Conservation (phyloP, 2,329 filamentous ascomycete genomes). For the Zymoseptoria brevis region DNA sequence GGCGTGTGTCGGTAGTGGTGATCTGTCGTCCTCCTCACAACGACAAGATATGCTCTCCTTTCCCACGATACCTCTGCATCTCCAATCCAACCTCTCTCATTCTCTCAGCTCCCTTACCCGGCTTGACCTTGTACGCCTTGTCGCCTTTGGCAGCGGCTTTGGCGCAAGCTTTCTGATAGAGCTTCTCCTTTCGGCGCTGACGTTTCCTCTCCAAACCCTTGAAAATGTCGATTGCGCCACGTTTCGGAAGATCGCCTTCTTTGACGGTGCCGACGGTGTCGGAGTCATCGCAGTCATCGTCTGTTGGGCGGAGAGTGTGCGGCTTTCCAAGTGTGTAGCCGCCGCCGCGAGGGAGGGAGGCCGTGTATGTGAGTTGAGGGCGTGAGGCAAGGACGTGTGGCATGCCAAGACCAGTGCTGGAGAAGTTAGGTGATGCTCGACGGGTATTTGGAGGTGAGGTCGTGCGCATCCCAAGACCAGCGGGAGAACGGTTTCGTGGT, state of each 20-base stretch:
- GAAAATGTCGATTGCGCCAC: conserved; percentile 95
- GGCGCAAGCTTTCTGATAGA: conserved; percentile 80
- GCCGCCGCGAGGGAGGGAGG: conserved; percentile 75
- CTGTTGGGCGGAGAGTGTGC: conserved; percentile 24
- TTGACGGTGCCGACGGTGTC: conserved; percentile 20
- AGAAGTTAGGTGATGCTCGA: conserved; percentile 34
- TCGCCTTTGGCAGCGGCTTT: conserved; percentile 57
- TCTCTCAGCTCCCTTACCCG: conserved; percentile 81
- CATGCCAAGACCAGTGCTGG: conserved; percentile 44
- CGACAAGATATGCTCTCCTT: conserved; percentile 45
- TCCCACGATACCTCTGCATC: conserved; percentile 71
- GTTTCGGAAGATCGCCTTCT: conserved; percentile 56
- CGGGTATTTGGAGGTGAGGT: conserved; percentile 62
- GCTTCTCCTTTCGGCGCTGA: conserved; percentile 85
- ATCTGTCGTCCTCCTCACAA: conserved; percentile 24
- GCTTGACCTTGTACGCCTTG: conserved; percentile 62
- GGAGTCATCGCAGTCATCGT: conserved; percentile 33
- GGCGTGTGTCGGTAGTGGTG: not conserved
- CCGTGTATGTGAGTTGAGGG: conserved; percentile 66
- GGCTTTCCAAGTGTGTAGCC: conserved; percentile 46
- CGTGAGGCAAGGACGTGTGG: conserved; percentile 47
- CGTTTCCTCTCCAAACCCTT: conserved; percentile 93
- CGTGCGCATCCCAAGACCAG: conserved; percentile 29
- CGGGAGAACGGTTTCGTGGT: conserved; percentile 46
- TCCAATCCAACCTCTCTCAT: conserved; percentile 89